phyloP scores from a whole-genome alignment of 2,329 filamentous ascomycete species.

The Ophiosphaerella herpotricha region DNA sequence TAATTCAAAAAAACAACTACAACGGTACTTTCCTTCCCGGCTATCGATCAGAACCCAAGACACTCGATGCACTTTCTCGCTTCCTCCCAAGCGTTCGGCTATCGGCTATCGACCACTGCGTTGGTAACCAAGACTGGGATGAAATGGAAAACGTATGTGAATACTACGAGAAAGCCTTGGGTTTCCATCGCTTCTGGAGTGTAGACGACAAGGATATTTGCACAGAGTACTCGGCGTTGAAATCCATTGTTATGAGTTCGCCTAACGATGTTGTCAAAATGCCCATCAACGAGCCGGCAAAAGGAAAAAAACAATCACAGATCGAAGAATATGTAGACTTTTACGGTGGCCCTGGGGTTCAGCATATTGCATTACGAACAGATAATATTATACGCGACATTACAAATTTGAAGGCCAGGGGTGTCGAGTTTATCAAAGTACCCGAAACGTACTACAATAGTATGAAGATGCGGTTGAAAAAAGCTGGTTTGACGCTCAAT shows the following conservation, averaged over 20 bases:
- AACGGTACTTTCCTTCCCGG: constrained; percentile 80
- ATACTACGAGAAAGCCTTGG: constrained; percentile 84
- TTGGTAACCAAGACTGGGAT: constrained; percentile 95
- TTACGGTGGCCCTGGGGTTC: constrained; percentile 86
- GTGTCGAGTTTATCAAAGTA: constrained; percentile 91
- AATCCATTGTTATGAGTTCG: constrained; percentile 87
- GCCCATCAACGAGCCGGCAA: constrained; percentile 96
- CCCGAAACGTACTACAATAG: constrained; percentile 83
- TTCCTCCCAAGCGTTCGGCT: constrained; percentile 69
- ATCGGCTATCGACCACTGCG: constrained; percentile 88
- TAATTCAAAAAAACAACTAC: constrained; percentile 76
- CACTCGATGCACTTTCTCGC: constrained; percentile 52
- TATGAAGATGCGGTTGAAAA: constrained; percentile 74
- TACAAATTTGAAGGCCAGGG: constrained; percentile 76
- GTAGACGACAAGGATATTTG: constrained; percentile 92
- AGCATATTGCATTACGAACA: constrained; percentile 90
- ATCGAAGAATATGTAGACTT: constrained; percentile 89
- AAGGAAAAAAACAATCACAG: constrained; percentile 87
- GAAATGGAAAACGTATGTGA: constrained; percentile 73
- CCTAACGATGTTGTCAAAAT: constrained; percentile 89
- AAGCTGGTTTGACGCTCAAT: constrained; percentile 62
- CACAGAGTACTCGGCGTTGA: constrained; percentile 88
- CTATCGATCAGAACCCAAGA: constrained; percentile 62
- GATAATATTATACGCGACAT: constrained; percentile 79
- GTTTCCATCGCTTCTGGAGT: constrained; percentile 96